A percentile compares a stretch with the other conserved stretches of the same genome.
Conservation (phyloP, 345 rosid species). For the Moringa oleifera region DNA sequence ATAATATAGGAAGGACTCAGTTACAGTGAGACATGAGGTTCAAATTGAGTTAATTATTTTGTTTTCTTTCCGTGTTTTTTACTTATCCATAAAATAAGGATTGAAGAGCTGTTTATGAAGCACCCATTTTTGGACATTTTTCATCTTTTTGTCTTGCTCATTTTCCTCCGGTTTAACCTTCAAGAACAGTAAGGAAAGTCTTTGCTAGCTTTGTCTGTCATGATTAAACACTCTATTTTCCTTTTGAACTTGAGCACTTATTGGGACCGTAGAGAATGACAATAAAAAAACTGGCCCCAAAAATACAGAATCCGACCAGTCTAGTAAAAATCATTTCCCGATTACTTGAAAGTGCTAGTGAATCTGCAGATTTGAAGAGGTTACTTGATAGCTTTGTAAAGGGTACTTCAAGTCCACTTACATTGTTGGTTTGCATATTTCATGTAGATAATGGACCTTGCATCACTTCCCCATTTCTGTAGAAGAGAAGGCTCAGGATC, state of each 20-base stretch:
- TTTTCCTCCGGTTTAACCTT: too few species aligned
- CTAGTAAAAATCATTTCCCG: too few species aligned
- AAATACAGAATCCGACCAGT: neutral
- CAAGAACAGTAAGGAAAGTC: too few species aligned
- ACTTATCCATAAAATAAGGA: too few species aligned
- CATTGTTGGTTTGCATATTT: constrained; percentile 10
- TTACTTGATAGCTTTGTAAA: neutral
- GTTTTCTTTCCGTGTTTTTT: too few species aligned
- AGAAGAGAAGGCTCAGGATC: constrained; percentile 82
- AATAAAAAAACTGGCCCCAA: neutral
- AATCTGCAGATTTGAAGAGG: neutral
- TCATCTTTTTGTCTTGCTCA: too few species aligned
- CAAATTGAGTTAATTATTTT: too few species aligned
- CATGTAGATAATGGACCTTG: constrained; percentile 68
- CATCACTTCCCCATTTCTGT: constrained; percentile 90
- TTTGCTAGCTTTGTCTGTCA: too few species aligned
- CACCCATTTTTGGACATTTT: too few species aligned
- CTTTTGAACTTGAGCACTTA: neutral
- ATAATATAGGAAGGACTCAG: too few species aligned
- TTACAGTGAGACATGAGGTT: too few species aligned
- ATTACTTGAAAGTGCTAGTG: neutral
- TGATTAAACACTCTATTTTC: neutral
- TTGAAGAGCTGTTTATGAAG: too few species aligned
- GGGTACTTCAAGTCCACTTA: neutral
- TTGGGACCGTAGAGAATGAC: neutral